Evolutionary conservation across 2,329 filamentous ascomycete genomes (phyloP).

Genomic region (Rutstroemia sp.): DNA sequence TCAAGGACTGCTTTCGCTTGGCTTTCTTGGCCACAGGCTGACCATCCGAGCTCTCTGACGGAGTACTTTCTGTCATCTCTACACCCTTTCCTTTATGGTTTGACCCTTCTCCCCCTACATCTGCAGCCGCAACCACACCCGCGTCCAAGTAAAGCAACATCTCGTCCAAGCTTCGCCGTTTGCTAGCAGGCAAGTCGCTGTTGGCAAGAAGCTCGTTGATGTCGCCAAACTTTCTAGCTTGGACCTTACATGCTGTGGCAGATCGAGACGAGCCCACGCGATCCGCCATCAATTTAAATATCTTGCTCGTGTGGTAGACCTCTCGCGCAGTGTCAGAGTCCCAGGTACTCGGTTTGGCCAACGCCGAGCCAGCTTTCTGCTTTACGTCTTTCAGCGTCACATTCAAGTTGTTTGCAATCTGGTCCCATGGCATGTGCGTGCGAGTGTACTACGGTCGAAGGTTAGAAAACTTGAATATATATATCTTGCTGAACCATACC

Average conservation of each 20-base stretch:
- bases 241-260: neutral
- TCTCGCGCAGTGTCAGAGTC: neutral
- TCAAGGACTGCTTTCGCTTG: too few species aligned
- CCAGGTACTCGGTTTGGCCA: constrained; percentile 2
- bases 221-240: constrained; percentile 2
- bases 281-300: neutral
- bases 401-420: constrained; percentile 7
- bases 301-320: neutral
- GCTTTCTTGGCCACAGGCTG: too few species aligned
- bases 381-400: neutral
- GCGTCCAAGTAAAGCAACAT: too few species aligned
- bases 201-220: neutral
- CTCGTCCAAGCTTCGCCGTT: neutral
- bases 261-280: neutral
- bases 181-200: neutral
- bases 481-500: neutral
- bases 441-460: neutral
- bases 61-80: too few species aligned
- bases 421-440: neutral
- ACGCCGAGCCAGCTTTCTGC: neutral
- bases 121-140: too few species aligned
- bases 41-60: too few species aligned
- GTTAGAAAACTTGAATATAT: neutral
- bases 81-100: too few species aligned
- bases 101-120: too few species aligned